Conservation (phyloP, 2,329 filamentous ascomycete genomes). For the Aspergillus quadrilineatus region DNA sequence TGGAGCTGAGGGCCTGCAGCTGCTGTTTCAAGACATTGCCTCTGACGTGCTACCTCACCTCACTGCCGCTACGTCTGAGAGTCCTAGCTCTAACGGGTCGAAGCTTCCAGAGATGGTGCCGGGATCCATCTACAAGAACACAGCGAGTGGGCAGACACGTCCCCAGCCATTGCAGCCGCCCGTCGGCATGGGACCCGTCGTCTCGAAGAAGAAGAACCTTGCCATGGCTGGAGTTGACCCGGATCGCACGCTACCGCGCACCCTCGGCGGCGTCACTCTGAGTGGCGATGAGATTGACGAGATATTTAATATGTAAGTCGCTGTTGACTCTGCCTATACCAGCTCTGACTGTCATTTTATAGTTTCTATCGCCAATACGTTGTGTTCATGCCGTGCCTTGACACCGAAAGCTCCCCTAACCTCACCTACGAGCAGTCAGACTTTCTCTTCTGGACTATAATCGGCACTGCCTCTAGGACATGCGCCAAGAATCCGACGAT, state of each 20-base stretch:
- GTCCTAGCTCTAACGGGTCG: conserved; percentile 13
- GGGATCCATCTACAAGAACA: conserved; percentile 2
- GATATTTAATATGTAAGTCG: conserved; percentile 35
- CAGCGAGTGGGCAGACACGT: not conserved
- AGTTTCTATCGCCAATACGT: conserved; percentile 43
- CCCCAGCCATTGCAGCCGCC: conserved; percentile 12
- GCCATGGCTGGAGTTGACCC: conserved; percentile 10
- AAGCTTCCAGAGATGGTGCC: not conserved
- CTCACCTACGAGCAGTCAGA: conserved; percentile 74
- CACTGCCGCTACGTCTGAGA: not conserved
- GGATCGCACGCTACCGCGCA: conserved; percentile 30
- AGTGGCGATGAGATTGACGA: conserved; percentile 39
- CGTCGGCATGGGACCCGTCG: conserved; percentile 17
- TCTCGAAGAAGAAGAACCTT: conserved; percentile 10
- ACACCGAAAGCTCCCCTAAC: conserved; percentile 61
- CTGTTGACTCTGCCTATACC: too few relatives aligned
- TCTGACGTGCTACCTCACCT: not conserved
- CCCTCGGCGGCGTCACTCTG: conserved; percentile 31
- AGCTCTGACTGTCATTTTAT: not conserved
- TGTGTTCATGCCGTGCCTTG: conserved; percentile 40
- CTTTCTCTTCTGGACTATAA: conserved; percentile 77
- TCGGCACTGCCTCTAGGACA: conserved; percentile 38
- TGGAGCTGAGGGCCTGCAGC: not conserved
- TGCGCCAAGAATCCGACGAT: conserved; percentile 42
- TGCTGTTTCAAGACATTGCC: not conserved